phyloP scores from a whole-genome alignment of 1,139 yeast species.

The Hyphopichia pseudoburtonii region DNA sequence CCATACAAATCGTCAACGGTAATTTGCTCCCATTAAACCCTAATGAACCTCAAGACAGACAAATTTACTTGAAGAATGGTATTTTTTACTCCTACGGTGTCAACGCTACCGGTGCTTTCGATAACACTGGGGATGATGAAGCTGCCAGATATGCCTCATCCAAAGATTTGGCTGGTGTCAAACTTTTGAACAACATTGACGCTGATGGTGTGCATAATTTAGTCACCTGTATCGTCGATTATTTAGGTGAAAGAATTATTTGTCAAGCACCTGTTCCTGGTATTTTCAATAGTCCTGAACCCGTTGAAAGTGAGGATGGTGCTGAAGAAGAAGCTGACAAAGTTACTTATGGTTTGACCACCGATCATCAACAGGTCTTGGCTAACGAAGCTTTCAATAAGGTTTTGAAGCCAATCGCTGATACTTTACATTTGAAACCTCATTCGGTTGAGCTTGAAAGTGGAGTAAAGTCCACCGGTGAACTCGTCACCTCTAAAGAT shows the following conservation, averaged over 20 bases:
- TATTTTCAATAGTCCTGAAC: conserved; percentile 56
- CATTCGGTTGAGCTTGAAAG: conserved; percentile 51
- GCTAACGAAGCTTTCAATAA: conserved; percentile 52
- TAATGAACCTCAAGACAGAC: conserved; percentile 56
- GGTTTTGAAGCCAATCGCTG: conserved; percentile 62
- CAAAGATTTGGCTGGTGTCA: conserved; percentile 77
- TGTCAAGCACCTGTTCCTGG: conserved; percentile 99
- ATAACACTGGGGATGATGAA: conserved; percentile 71
- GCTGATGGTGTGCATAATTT: conserved; percentile 64
- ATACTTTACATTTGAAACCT: conserved; percentile 73
- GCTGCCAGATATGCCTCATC: conserved; percentile 82
- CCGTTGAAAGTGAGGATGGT: conserved; percentile 27
- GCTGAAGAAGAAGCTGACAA: conserved; percentile 33
- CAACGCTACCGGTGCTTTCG: conserved; percentile 71
- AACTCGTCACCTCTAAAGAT: conserved; percentile 69
- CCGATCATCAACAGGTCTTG: conserved; percentile 53
- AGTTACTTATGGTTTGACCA: conserved; percentile 74
- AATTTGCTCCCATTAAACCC: conserved; percentile 82
- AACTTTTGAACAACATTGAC: conserved; percentile 66
- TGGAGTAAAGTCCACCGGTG: conserved; percentile 34
- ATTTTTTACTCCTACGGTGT: conserved; percentile 81
- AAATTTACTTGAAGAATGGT: conserved; percentile 75
- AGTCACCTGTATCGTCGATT: conserved; percentile 83
- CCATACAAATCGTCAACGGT: conserved; percentile 72
- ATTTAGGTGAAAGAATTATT: conserved; percentile 80